Evolutionary conservation across 2,329 filamentous ascomycete species (phyloP), one percentile per base, ranked within the genome.

Genomic region (Colletotrichum sp.): DNA sequence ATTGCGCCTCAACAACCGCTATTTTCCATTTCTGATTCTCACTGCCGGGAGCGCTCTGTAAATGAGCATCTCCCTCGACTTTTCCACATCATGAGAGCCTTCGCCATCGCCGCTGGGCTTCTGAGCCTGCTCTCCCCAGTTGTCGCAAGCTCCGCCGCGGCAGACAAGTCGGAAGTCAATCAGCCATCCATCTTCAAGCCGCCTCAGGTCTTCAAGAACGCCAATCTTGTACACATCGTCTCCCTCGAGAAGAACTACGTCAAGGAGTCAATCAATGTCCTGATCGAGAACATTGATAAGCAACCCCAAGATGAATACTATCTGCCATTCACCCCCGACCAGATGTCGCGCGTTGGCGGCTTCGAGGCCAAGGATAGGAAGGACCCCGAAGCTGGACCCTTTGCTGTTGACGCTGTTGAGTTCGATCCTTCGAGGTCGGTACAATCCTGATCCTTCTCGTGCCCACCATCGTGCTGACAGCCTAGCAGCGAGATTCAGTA

Each of bases 311-410:
- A 92, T 84, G 94, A 98, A 85, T 99, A 99, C 90, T 99, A 94
- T 85, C 82, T 99, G 69, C 95, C 96, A 5, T 98, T 99, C 83
- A 93, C 95, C 73, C 89, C 93, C 75, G 91, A 93, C 78, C 89
- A 95, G 85, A 91, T 98, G 81, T 90, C 92, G 78, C 93, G 91
- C 79, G 88, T 99, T 78, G 97, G 96, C 79, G 95, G 94, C 52
- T 87, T 99, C 75, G 96, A 99, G 87, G 97, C 96, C 70, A 95
- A 94, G 88, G 95, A 99, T 85, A 97, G 96, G 89, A 98, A 98
- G 86, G 91, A 96, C 78, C 85, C 91, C 44, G 90, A 89, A 69
- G 89, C 92, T 79, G 91, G 90, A 15, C 89, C 90, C 39, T 98
- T 98, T 84, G 85, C 87, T 65, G 92, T 93, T 57, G 93, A 95